These are phyloP conservation scores for Chrysanthemum makinoi DNA, from an alignment of 129 eudicot species.

Conservation along the genomic window DNA sequence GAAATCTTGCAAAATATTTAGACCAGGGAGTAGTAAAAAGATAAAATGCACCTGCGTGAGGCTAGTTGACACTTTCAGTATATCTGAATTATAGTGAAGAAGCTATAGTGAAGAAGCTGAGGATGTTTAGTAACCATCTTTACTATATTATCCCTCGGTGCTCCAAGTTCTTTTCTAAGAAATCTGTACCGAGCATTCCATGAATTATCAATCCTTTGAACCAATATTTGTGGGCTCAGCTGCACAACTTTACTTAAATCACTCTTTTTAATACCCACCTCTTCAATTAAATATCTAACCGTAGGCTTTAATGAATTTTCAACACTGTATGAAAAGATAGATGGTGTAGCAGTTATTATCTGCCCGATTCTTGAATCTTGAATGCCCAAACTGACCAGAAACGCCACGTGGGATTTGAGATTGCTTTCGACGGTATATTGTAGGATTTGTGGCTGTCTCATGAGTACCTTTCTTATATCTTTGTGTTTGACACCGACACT, in stretches of 20 bases:
- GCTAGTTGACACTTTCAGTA: constrained; percentile 82
- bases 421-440: constrained; percentile 78
- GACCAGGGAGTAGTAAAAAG: not conserved
- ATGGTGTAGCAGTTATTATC: constrained; percentile 85
- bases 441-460: constrained; percentile 89
- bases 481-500: constrained; percentile 76
- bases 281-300: constrained; percentile 81
- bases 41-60: constrained; percentile 68
- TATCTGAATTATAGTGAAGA: constrained; percentile 70
- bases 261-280: constrained; percentile 73
- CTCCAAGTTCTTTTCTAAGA: constrained; percentile 76
- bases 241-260: constrained; percentile 90
- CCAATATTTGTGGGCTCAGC: constrained; percentile 91
- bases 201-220: constrained; percentile 73
- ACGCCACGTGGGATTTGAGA: constrained; percentile 84
- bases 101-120: constrained; percentile 89
- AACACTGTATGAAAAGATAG: constrained; percentile 80
- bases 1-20: no score
- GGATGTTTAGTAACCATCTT: constrained; percentile 96
- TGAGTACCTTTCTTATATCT: constrained; percentile 73
- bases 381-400: constrained; percentile 74
- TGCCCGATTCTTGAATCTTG: constrained; percentile 84
- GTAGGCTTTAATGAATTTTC: constrained; percentile 91
- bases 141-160: constrained; percentile 81
- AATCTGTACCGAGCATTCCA: constrained; percentile 75